Evolutionary conservation across 371 early-diverging fungal species (phyloP), one percentile per base, ranked within the genome.

Genomic region (Apophysomyces variabilis): DNA sequence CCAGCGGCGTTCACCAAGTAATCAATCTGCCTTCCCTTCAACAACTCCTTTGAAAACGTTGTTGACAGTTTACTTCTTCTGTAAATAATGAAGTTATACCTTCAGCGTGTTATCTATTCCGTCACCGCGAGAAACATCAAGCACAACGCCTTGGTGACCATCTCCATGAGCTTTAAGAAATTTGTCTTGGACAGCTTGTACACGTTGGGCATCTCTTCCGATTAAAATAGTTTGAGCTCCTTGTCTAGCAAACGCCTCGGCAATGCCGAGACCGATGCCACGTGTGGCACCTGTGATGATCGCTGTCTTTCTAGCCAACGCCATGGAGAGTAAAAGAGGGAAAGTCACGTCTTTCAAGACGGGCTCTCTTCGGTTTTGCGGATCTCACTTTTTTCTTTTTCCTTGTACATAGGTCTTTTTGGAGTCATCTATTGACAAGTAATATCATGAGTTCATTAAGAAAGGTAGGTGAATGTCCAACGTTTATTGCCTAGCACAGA

Each of bases 201-300:
- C 82, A 35, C 82, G 77, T 56, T 70, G 74, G 5, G 67, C 58
- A 76, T 89, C 79, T 9, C 85, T 82, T 2, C 91, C 90, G 5
- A 87, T 67, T 4, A 89, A 63, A n/a, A 89, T 79, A 13, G 87
- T 75, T 1, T 73, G 72, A 1, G 85, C 87, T 0, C 90, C 90
- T 9, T 85, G 76, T 12, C 65, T 61, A 1, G 91, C 89, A 69
- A 90, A 88, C 35, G 81, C 74, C 26, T 81, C 62, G 3, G 88
- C 87, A 66, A 88, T 87, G 43, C 86, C 86, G 0, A 83, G 69
- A 8, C 93, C 93, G 62, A 92, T 91, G n/a, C 93, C 93, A 54
- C 93, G 86, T 56, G 88, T 89, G 0, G 90, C 93, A 0, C 93
- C 93, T 13, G 92, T 88, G 38, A 92, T 82, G 9, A 92, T 47